Conservation (phyloP, 345 rosid genomes). For the Linum trigynum region DNA sequence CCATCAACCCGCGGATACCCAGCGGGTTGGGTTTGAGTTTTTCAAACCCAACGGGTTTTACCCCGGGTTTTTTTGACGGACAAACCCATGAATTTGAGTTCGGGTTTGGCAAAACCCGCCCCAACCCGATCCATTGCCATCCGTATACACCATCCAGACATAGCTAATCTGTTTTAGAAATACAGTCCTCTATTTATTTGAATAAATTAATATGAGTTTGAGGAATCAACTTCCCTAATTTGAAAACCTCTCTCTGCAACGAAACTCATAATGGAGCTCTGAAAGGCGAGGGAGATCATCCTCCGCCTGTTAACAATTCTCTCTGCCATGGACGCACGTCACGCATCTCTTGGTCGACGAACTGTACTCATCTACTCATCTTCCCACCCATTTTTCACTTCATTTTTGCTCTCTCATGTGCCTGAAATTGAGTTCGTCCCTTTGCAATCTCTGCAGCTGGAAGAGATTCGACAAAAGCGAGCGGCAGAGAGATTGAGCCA, state of each 20-base stretch:
- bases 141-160: too few species aligned
- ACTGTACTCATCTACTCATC: constrained; percentile 40
- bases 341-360: constrained; percentile 90
- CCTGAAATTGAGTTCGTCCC: constrained; percentile 3
- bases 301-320: constrained; percentile 1
- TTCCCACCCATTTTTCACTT: neutral
- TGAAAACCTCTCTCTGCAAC: neutral
- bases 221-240: neutral
- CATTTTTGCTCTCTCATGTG: neutral
- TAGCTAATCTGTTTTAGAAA: too few species aligned
- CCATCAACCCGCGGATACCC: too few species aligned
- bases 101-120: too few species aligned
- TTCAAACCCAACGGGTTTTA: too few species aligned
- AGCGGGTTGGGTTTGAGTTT: too few species aligned
- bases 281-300: neutral
- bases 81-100: too few species aligned
- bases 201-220: too few species aligned
- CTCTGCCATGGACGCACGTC: constrained; percentile 52
- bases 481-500: constrained; percentile 83
- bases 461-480: constrained; percentile 91
- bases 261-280: neutral
- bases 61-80: too few species aligned
- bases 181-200: neutral
- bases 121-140: too few species aligned
- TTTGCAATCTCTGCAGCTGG: constrained; percentile 36